Percentiles rank a stretch among this genome's conserved stretches.
These are phyloP conservation scores for Acmispon strigosus DNA, from an alignment of 306 rosid species.

Conservation along the genomic window DNA sequence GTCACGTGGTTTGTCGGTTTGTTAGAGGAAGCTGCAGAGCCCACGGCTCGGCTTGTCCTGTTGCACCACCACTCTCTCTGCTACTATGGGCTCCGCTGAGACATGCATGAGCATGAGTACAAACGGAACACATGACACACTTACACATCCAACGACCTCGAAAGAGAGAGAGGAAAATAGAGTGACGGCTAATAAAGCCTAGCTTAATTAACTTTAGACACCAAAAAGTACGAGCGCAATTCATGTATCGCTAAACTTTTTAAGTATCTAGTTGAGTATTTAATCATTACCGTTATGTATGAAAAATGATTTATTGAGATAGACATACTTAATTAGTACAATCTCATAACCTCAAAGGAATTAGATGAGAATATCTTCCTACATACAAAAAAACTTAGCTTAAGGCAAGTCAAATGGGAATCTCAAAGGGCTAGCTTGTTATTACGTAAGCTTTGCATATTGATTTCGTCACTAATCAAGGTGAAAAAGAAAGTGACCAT, in stretches of 20 bases:
- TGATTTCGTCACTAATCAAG: slow-evolving; percentile 36
- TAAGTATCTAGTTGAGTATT: too few species aligned
- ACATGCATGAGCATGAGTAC: slow-evolving; percentile 30
- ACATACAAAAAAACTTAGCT: too few species aligned
- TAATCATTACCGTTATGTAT: too few species aligned
- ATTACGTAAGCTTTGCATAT: slow-evolving; percentile 52
- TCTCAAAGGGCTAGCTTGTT: slow-evolving; percentile 1
- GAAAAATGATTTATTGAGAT: too few species aligned
- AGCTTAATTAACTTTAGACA: not conserved
- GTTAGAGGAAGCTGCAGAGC: slow-evolving; percentile 40
- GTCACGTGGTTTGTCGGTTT: slow-evolving; percentile 74
- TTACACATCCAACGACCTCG: not conserved
- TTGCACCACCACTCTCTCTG: slow-evolving; percentile 19
- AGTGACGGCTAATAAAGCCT: slow-evolving; percentile 2
- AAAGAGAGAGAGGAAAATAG: not conserved
- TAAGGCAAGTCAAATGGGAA: slow-evolving; percentile 44
- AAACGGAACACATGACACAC: slow-evolving; percentile 7
- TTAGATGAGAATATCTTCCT: too few species aligned
- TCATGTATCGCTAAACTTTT: too few species aligned
- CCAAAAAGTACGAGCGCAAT: too few species aligned
- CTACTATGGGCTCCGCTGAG: slow-evolving; percentile 28
- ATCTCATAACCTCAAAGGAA: too few species aligned
- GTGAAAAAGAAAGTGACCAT: slow-evolving; percentile 14
- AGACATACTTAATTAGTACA: too few species aligned
- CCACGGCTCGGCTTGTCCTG: slow-evolving; percentile 36